These are phyloP conservation scores for Chlorella sp. DNA, from an alignment of 139 green algal genomes.

Conservation along the genomic window DNA sequence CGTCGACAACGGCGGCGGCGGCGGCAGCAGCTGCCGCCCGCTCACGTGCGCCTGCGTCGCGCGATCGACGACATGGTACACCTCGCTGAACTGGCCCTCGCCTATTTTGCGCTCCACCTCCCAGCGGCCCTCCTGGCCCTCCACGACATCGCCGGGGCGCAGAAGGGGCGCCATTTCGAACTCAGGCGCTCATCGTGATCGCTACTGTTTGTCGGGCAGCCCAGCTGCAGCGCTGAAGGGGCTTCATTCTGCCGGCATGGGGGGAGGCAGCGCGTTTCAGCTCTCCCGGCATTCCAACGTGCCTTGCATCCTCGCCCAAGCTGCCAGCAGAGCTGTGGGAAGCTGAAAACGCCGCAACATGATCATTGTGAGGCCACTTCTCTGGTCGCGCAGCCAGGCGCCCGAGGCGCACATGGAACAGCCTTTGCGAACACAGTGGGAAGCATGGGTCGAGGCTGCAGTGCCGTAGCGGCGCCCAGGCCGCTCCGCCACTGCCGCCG, in stretches of 20 bases:
- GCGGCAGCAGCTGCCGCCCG: not conserved
- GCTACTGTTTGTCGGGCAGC: not conserved
- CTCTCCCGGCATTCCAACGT: not conserved
- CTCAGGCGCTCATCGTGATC: too few species aligned
- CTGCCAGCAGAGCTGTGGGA: too few species aligned
- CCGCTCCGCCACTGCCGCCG: too few species aligned
- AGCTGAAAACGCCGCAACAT: too few species aligned
- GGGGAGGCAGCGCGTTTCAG: not conserved
- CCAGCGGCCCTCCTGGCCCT: conserved; percentile 10
- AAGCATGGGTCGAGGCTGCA: too few species aligned
- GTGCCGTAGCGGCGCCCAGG: too few species aligned
- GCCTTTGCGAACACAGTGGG: too few species aligned
- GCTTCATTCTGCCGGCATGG: not conserved
- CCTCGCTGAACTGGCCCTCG: conserved; percentile 82
- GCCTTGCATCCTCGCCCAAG: not conserved
- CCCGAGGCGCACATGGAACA: too few species aligned
- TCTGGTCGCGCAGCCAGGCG: not conserved
- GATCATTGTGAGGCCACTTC: conserved; percentile 7
- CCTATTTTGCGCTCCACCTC: conserved; percentile 65
- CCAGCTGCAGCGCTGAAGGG: not conserved
- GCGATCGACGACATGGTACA: conserved; percentile 70
- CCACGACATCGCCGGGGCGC: not conserved
- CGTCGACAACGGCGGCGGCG: not conserved
- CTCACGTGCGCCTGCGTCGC: conserved; percentile 5
- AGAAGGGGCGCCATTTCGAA: not conserved